Percentiles rank a stretch among this genome's conserved stretches.
phyloP scores from a whole-genome alignment of 1,139 yeast species.

The Ogataea hybrid region DNA sequence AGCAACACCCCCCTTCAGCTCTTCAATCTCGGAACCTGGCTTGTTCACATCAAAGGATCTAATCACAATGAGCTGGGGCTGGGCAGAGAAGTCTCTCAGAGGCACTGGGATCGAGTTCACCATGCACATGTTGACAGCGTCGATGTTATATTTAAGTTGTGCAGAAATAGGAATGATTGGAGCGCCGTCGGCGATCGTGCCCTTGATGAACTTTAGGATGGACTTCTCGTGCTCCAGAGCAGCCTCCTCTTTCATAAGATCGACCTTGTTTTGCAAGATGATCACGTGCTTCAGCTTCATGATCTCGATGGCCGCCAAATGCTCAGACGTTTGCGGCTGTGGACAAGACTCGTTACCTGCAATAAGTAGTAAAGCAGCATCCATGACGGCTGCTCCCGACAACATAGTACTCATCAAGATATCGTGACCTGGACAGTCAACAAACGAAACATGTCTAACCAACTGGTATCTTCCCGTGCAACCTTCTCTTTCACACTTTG shows the following conservation, averaged over 20 bases:
- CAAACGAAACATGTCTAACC: constrained; percentile 96
- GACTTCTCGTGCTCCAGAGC: constrained; percentile 96
- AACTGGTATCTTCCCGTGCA: constrained; percentile 82
- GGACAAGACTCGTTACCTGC: constrained; percentile 99
- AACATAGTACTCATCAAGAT: constrained; percentile 99
- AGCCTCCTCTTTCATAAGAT: constrained; percentile 95
- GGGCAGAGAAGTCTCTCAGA: constrained; percentile 87
- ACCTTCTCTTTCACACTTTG: constrained; percentile 85
- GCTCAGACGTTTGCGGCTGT: constrained; percentile 99
- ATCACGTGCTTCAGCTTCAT: constrained; percentile 98
- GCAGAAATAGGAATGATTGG: constrained; percentile 99
- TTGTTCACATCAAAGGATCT: constrained; percentile 98
- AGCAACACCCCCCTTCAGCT: constrained; percentile 99
- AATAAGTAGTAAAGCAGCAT: constrained; percentile 91
- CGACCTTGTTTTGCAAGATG: constrained; percentile 96
- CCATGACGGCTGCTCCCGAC: constrained; percentile 99
- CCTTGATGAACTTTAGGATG: constrained; percentile 87
- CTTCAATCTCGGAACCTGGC: constrained; percentile 98
- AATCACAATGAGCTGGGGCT: constrained; percentile 94
- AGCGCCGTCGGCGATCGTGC: constrained; percentile 98
- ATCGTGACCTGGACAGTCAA: constrained; percentile 99
- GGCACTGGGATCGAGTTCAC: constrained; percentile 97
- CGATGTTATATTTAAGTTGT: constrained; percentile 96
- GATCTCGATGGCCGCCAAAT: constrained; percentile 98
- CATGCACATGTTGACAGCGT: constrained; percentile 96